Conservation (phyloP, 2,329 filamentous ascomycete genomes). For the Cladophialophora immunda region DNA sequence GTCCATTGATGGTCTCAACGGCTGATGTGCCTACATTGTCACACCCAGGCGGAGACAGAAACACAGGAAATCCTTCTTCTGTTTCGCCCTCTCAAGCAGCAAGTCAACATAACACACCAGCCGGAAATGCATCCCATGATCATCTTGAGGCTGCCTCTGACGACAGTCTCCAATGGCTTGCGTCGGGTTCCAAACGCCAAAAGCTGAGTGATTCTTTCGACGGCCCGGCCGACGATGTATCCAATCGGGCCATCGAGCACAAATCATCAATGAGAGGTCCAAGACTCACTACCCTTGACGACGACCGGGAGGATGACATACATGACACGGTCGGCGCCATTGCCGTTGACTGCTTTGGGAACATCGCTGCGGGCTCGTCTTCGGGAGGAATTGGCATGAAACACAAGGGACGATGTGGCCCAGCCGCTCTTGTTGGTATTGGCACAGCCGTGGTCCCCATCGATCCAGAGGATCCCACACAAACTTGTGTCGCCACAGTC, state of each 20-base stretch:
- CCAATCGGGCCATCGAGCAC: not conserved
- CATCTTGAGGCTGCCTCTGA: conserved; percentile 26
- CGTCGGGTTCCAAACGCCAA: conserved; percentile 32
- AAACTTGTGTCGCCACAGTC: conserved; percentile 78
- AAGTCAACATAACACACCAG: not conserved
- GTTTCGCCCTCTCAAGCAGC: not conserved
- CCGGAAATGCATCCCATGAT: conserved; percentile 25
- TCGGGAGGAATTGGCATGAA: conserved; percentile 99
- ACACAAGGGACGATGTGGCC: conserved; percentile 87
- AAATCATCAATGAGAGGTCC: not conserved
- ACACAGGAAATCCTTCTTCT: not conserved
- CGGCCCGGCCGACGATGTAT: conserved; percentile 21
- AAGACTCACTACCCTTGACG: not conserved
- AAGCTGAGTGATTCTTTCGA: conserved; percentile 35
- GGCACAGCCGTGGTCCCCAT: conserved; percentile 88
- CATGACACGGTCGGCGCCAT: conserved; percentile 97
- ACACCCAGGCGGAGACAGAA: conserved; percentile 5
- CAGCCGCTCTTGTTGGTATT: conserved; percentile 89
- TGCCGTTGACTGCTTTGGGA: conserved; percentile 83
- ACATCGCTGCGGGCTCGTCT: conserved; percentile 92
- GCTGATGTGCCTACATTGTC: conserved; percentile 32
- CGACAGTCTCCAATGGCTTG: conserved; percentile 28
- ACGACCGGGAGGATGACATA: conserved; percentile 66
- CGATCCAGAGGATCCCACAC: conserved; percentile 73
- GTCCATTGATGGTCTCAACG: conserved; percentile 31